phyloP scores from a whole-genome alignment of 441 rosid species.

The Bruguiera hainesii region DNA sequence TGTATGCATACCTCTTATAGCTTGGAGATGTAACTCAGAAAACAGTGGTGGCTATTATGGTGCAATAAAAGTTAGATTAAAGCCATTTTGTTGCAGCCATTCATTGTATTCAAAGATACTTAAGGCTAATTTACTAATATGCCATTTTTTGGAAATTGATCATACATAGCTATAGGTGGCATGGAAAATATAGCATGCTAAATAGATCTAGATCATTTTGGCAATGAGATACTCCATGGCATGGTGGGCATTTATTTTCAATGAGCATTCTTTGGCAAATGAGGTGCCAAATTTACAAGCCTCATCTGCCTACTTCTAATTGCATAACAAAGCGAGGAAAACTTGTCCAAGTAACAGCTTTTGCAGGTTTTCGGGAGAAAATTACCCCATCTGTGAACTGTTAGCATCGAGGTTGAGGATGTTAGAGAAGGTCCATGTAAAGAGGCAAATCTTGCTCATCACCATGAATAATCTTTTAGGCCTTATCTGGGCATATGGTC shows the following conservation, averaged over 20 bases:
- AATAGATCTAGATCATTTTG: background rate
- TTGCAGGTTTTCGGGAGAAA: background rate
- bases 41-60: background rate
- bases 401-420: background rate
- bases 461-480: background rate
- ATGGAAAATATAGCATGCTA: background rate
- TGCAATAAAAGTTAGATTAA: background rate
- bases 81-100: too few relatives aligned
- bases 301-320: background rate
- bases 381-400: background rate
- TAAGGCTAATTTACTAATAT: background rate
- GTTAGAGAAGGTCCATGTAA: background rate
- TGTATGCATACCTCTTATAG: too few relatives aligned
- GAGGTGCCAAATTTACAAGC: background rate
- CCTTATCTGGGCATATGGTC: background rate
- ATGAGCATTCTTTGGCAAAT: background rate
- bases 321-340: background rate
- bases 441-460: background rate
- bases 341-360: background rate
- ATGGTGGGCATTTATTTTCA: background rate
- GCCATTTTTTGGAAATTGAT: background rate
- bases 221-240: background rate
- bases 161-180: background rate
- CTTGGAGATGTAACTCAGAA: too few relatives aligned
- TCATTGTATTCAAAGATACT: too few relatives aligned